These are phyloP conservation scores for Galerina marginata DNA, from an alignment of 768 basidiomycete genomes.

Conservation along the genomic window DNA sequence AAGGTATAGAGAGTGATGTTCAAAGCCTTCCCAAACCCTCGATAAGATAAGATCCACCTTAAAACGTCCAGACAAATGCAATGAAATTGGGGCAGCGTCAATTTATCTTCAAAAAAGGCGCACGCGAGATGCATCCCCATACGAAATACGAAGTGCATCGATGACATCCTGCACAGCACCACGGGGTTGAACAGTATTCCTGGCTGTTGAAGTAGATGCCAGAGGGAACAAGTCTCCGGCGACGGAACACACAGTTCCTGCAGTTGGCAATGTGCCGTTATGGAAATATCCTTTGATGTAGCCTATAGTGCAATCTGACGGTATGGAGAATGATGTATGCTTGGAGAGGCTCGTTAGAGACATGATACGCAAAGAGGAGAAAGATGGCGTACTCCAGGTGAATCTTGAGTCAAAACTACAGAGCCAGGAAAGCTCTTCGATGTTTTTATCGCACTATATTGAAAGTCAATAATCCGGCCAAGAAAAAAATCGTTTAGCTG, in stretches of 20 bases:
- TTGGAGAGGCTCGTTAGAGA: slow-evolving; percentile 12
- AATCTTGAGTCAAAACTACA: slow-evolving; percentile 48
- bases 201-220: not conserved
- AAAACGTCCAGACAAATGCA: too few species aligned
- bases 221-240: slow-evolving; percentile 31
- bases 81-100: too few species aligned
- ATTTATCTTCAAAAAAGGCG: not conserved
- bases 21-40: too few species aligned
- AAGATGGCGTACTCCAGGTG: slow-evolving; percentile 38
- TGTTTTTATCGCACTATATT: slow-evolving; percentile 43
- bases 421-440: slow-evolving; percentile 40
- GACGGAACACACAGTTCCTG: slow-evolving; percentile 45
- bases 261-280: slow-evolving; percentile 43
- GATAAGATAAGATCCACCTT: too few species aligned
- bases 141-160: not conserved
- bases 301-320: slow-evolving; percentile 38
- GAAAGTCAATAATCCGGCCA: not conserved
- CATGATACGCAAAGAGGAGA: too few species aligned
- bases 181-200: not conserved
- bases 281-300: slow-evolving; percentile 45
- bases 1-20: too few species aligned
- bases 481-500: slow-evolving; percentile 8
- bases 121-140: not conserved
- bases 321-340: slow-evolving; percentile 40
- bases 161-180: not conserved